A percentile compares a stretch with the other conserved stretches of the same genome.
Evolutionary conservation across 164 flowering plant genomes (phyloP).

Genomic region (Santalum album): DNA sequence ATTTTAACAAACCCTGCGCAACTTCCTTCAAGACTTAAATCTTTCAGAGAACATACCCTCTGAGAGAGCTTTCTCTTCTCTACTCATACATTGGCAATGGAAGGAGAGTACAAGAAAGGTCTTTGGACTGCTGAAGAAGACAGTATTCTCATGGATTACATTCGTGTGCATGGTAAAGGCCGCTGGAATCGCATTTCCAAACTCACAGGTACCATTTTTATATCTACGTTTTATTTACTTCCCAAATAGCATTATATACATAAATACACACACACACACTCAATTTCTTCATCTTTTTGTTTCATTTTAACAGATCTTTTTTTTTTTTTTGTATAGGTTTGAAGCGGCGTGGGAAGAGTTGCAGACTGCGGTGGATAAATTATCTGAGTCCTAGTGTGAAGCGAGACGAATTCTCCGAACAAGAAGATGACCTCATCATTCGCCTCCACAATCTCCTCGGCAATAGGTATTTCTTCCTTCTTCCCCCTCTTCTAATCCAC

Average conservation of each 20-base stretch:
- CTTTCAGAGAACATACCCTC: no score
- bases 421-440: slow-evolving; percentile 51
- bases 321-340: slow-evolving; percentile 12
- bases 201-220: slow-evolving; percentile 20
- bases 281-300: background rate
- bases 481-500: background rate
- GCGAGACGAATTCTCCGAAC: slow-evolving; percentile 28
- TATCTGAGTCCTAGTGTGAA: slow-evolving; percentile 34
- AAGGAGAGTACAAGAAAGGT: slow-evolving; percentile 26
- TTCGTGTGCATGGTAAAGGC: slow-evolving; percentile 45
- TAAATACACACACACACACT: background rate
- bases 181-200: slow-evolving; percentile 40
- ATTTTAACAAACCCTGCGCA: no score
- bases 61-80: no score
- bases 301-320: no score
- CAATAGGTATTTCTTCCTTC: slow-evolving; percentile 27
- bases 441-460: slow-evolving; percentile 55
- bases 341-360: slow-evolving; percentile 39
- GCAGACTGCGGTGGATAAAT: slow-evolving; percentile 44
- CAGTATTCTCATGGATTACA: slow-evolving; percentile 33
- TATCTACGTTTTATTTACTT: background rate
- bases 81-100: background rate
- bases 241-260: background rate
- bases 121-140: slow-evolving; percentile 47
- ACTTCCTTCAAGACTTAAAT: no score